A percentile compares a stretch with the other conserved stretches of the same genome.
These are phyloP conservation scores for Trametes meyenii DNA, from an alignment of 768 basidiomycete genomes.

Conservation along the genomic window DNA sequence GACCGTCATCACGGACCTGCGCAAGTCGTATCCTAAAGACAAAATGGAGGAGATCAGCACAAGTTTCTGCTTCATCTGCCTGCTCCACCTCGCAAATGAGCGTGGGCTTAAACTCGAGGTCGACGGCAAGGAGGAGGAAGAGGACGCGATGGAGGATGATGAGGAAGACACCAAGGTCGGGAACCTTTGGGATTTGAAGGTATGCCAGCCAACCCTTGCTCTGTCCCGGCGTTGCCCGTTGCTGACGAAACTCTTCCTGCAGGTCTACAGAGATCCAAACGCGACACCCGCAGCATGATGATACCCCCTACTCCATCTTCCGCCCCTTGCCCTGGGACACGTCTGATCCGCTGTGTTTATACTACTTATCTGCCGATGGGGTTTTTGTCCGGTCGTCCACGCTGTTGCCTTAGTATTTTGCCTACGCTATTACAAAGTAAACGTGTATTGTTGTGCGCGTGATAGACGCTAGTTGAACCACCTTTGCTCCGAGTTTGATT, in stretches of 20 bases:
- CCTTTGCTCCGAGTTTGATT: not conserved
- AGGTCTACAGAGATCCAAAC: constrained; percentile 32
- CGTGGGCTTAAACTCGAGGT: constrained; percentile 85
- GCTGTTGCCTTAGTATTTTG: not conserved
- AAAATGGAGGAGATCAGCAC: constrained; percentile 99
- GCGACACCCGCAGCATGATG: constrained; percentile 27
- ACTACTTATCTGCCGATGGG: not conserved
- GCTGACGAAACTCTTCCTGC: not conserved
- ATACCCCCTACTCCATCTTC: constrained; percentile 5
- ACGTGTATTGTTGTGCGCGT: not conserved
- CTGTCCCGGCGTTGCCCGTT: no score
- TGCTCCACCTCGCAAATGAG: constrained; percentile 95
- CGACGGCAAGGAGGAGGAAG: constrained; percentile 40
- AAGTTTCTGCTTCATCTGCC: constrained; percentile 98
- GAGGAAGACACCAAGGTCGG: constrained; percentile 57
- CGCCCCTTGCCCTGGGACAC: not conserved
- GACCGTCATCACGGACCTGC: constrained; percentile 80
- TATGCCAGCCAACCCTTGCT: constrained; percentile 28
- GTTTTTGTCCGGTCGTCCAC: not conserved
- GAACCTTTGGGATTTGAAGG: constrained; percentile 77
- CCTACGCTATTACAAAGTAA: not conserved
- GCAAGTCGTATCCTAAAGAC: constrained; percentile 82
- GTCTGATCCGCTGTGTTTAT: not conserved
- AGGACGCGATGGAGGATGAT: constrained; percentile 41
- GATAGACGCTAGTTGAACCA: not conserved